Evolutionary conservation across 768 basidiomycete genomes (phyloP).

Genomic region (Pleurotus pulmonarius): DNA sequence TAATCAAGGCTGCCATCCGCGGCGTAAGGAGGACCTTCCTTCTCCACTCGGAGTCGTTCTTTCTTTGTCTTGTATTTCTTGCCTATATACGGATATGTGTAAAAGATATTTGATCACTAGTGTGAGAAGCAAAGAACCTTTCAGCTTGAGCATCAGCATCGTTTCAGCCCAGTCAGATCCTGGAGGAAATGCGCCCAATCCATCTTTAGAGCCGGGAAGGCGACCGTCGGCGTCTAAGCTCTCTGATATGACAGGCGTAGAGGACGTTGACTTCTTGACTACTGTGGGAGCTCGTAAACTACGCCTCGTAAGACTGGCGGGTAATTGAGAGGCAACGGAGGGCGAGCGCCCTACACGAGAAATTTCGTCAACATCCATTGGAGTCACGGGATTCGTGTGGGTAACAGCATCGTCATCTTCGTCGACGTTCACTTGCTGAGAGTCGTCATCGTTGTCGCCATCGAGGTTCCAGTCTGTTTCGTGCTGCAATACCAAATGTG

Average conservation of each 20-base stretch:
- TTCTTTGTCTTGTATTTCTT: conserved; percentile 81
- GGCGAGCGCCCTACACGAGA: conserved; percentile 37
- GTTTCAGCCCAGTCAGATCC: conserved; percentile 68
- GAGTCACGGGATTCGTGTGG: conserved; percentile 36
- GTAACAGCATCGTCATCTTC: conserved; percentile 36
- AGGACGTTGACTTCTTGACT: conserved; percentile 29
- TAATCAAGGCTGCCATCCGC: conserved; percentile 83
- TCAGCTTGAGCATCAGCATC: conserved; percentile 72
- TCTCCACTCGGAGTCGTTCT: conserved; percentile 73
- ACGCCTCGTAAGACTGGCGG: conserved; percentile 32
- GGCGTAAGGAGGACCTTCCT: conserved; percentile 64
- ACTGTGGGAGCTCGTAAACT: conserved; percentile 50
- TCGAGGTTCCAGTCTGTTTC: conserved; percentile 86
- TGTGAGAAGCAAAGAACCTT: conserved; percentile 40
- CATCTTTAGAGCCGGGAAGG: conserved; percentile 74
- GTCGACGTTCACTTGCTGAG: conserved; percentile 20
- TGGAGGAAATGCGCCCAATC: conserved; percentile 67
- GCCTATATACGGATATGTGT: conserved; percentile 32
- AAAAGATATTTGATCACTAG: background rate
- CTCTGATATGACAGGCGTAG: conserved; percentile 29
- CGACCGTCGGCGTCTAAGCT: conserved; percentile 67
- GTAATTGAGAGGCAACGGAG: conserved; percentile 40
- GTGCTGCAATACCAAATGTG: conserved; percentile 73
- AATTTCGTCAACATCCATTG: conserved; percentile 42
- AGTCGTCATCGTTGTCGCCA: conserved; percentile 58